phyloP scores from a whole-genome alignment of 192 early-diverging fungal species.

The Borealophlyctis nickersoniae region DNA sequence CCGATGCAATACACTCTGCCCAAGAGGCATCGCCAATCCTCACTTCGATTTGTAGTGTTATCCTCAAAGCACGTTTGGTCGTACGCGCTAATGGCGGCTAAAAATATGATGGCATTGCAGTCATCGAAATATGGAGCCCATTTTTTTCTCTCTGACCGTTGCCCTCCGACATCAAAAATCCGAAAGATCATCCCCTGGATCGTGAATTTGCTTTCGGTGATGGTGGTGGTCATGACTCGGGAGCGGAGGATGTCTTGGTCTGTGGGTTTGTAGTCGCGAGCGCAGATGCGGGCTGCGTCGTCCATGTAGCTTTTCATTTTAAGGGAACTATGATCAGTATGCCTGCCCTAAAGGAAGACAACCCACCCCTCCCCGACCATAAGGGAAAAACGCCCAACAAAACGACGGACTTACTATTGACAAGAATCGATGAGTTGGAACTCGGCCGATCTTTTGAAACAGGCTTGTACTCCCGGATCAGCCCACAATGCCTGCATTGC shows the following conservation, averaged over 20 bases:
- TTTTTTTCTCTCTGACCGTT: conserved; percentile 58
- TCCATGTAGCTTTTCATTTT: conserved; percentile 23
- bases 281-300: conserved; percentile 46
- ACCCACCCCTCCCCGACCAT: background rate
- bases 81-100: conserved; percentile 62
- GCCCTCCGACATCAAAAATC: conserved; percentile 74
- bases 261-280: conserved; percentile 53
- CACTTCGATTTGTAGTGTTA: conserved; percentile 54
- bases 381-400: background rate
- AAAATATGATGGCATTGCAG: conserved; percentile 64
- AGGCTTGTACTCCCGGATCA: conserved; percentile 37
- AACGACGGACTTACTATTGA: conserved; percentile 30
- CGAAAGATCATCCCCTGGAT: conserved; percentile 55
- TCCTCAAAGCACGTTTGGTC: conserved; percentile 67
- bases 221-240: conserved; percentile 66
- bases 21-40: background rate
- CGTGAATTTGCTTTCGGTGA: conserved; percentile 66
- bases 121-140: conserved; percentile 77
- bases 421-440: conserved; percentile 46
- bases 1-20: background rate
- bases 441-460: conserved; percentile 35
- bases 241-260: conserved; percentile 69
- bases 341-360: background rate
- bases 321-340: background rate
- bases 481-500: conserved; percentile 38